Conservation (phyloP, 257 asterid genomes). For the Jacaranda mimosifolia region DNA sequence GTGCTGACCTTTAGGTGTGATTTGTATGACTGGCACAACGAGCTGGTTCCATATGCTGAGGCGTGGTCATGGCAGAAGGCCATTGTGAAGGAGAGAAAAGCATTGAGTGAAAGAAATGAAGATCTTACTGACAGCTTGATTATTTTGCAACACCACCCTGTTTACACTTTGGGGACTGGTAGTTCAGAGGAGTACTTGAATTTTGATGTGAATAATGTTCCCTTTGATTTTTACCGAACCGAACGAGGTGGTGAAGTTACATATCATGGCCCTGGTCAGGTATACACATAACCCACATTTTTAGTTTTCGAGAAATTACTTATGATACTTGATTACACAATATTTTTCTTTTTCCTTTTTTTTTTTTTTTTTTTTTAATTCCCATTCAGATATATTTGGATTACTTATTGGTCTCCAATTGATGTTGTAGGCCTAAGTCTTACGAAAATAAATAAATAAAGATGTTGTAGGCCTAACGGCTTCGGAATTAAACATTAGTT, state of each 20-base stretch:
- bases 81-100: slow-evolving; percentile 64
- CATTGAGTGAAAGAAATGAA: slow-evolving; percentile 45
- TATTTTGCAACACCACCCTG: slow-evolving; percentile 85
- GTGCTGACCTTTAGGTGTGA: slow-evolving; percentile 35
- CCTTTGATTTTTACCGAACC: slow-evolving; percentile 73
- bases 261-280: slow-evolving; percentile 99
- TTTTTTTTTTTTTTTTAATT: background rate
- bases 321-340: too few relatives aligned
- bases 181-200: slow-evolving; percentile 71
- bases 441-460: too few relatives aligned
- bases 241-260: slow-evolving; percentile 98
- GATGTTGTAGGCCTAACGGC: background rate
- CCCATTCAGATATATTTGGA: background rate
- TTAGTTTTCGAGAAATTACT: too few relatives aligned
- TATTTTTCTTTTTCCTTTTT: background rate
- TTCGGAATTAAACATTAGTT: background rate
- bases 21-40: slow-evolving; percentile 49
- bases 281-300: slow-evolving; percentile 11
- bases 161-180: slow-evolving; percentile 87
- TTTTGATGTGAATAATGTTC: slow-evolving; percentile 67
- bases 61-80: slow-evolving; percentile 94
- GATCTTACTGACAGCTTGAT: slow-evolving; percentile 74
- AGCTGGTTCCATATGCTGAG: slow-evolving; percentile 71
- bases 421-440: background rate
- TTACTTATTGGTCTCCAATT: background rate